These are phyloP conservation scores for Gamsiella multidivaricata DNA, from an alignment of 192 early-diverging fungal species.

Conservation along the genomic window DNA sequence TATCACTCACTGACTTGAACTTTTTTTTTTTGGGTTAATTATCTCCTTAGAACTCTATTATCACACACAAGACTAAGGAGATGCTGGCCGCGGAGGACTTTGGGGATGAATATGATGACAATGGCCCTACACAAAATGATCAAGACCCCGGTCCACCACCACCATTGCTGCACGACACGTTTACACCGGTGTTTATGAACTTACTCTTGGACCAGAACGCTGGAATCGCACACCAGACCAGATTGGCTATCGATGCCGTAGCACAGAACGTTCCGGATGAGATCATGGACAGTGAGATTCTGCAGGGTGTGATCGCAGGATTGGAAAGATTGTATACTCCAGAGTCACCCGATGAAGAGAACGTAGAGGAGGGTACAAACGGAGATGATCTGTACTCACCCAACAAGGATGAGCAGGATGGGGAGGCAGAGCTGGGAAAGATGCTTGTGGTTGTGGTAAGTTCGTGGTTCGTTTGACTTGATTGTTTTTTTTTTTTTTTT, in stretches of 20 bases:
- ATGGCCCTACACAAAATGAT: constrained; percentile 6
- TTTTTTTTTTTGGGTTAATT: not conserved
- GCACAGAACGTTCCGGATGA: constrained; percentile 55
- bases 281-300: constrained; percentile 61
- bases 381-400: not conserved
- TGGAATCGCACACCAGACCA: constrained; percentile 58
- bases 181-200: constrained; percentile 58
- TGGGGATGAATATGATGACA: not conserved
- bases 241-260: constrained; percentile 57
- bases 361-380: constrained; percentile 15
- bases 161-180: constrained; percentile 52
- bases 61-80: constrained; percentile 21
- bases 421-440: constrained; percentile 55
- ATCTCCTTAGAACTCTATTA: constrained; percentile 20
- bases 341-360: constrained; percentile 18
- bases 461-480: not conserved
- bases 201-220: constrained; percentile 68
- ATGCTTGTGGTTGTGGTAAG: constrained; percentile 57
- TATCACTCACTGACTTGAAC: not conserved
- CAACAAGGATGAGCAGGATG: constrained; percentile 38
- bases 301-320: constrained; percentile 63
- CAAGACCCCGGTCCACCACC: constrained; percentile 8
- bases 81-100: constrained; percentile 3
- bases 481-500: not conserved
- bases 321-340: constrained; percentile 49